Evolutionary conservation across 2,329 filamentous ascomycete genomes (phyloP), one percentile per base, ranked within the genome.

Genomic region (Trichophyton verrucosum): DNA sequence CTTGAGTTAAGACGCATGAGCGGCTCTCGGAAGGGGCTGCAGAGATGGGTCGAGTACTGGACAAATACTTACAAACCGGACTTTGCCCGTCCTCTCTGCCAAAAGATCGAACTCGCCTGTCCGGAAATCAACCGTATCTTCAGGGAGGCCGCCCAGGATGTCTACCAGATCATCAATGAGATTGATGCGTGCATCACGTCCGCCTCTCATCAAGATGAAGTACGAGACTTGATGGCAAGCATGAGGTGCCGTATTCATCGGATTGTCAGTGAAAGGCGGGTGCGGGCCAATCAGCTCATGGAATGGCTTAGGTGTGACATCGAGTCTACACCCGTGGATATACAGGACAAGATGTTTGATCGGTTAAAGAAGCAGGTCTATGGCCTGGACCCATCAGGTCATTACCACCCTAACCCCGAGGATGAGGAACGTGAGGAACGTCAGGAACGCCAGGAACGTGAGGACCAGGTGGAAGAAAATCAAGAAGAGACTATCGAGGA

Each of bases 361-460:
- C 69, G 70, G 40, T 60, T 72, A 62, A 72, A 71, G 62, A 67
- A 70, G 17, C 69, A 68, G 1, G 62, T 72, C 6, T 72, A 72
- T 57, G 68, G 65, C 3, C 61, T 72, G 27, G 68, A 72, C 44
- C 61, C 65, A 9, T 64, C 60, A 6, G 68, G 70, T 49, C 67
- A 72, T 30, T 72, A 72, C 53, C 69, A 72, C 60, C 70, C 69
- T 1, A 70, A 68, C 3, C 69, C 71, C 27, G 58, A 63, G 1
- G 51, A 55, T 15, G 47, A 51, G 3, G 38, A 42, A 42, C 3
- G 15, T 3, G 38, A 42, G 38, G 38, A 40, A 40, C 36, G 9
- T 40, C 13, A 13, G 30, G 30, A 40, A 40, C 36, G 9, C 13
- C 13, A 13, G 30, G 30, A 38, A 11, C 11, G 8, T 4, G 33